phyloP scores from a whole-genome alignment of 2,329 filamentous ascomycete genomes.

The Cytospora mali region DNA sequence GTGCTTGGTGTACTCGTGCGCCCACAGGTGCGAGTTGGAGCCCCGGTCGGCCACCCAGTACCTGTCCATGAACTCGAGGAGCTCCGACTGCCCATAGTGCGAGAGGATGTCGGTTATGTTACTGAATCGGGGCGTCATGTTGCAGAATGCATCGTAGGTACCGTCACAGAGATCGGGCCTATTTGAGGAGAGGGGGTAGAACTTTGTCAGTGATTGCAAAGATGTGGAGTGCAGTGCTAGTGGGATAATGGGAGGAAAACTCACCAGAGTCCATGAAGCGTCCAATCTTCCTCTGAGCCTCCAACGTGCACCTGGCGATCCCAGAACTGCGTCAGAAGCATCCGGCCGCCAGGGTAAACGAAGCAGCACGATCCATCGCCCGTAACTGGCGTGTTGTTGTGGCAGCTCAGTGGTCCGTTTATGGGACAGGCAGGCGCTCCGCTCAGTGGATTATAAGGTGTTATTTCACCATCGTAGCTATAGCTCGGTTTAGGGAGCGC shows the following conservation, averaged over 20 bases:
- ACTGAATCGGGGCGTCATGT: constrained; percentile 45
- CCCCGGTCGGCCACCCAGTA: constrained; percentile 48
- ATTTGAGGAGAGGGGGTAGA: neutral
- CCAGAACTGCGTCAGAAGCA: constrained; percentile 50
- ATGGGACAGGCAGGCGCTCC: constrained; percentile 44
- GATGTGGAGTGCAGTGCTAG: neutral
- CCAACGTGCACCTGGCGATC: constrained; percentile 43
- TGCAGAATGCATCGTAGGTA: constrained; percentile 47
- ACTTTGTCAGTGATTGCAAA: neutral
- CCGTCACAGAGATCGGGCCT: constrained; percentile 51
- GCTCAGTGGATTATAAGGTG: constrained; percentile 41
- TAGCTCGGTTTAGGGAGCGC: constrained; percentile 2
- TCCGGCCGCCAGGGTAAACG: constrained; percentile 44
- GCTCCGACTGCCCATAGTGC: constrained; percentile 43
- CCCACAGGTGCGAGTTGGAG: constrained; percentile 58
- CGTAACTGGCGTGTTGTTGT: constrained; percentile 39
- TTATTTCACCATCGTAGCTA: constrained; percentile 28
- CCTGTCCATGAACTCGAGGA: constrained; percentile 45
- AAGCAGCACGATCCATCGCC: constrained; percentile 46
- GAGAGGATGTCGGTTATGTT: constrained; percentile 47
- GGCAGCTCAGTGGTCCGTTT: constrained; percentile 46
- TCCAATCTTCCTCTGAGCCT: constrained; percentile 48
- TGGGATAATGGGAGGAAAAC: constrained; percentile 21
- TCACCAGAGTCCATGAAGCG: constrained; percentile 48
- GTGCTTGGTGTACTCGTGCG: constrained; percentile 73